Base-by-base conservation (phyloP, 257 asterid species). In the Nicotiana paniculata region DNA sequence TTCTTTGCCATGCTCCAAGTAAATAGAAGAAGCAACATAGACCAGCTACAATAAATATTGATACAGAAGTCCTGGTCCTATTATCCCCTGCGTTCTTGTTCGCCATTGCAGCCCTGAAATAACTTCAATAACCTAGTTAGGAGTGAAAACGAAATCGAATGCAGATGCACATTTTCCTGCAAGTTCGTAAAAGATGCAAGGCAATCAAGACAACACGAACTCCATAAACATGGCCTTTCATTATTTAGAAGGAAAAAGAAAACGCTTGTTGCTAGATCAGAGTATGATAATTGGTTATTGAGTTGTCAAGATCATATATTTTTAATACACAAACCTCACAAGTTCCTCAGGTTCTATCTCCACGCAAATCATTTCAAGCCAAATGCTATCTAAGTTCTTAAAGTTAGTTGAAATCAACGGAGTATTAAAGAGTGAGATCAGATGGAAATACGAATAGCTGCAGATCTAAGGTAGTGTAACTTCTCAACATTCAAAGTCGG, bases 1-100 rank as follows among this genome's bases (percentile, higher is more conserved):
- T 93, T 82, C 96, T 91, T 83, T 96, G 98, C 99, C 99, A 96
- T 88, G 98, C 97, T 82, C 98, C 99, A 55, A 96, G 88, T 77
- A 96, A 86, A 88, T 96, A 96, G 91, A 96, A 96, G 91, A 96
- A 96, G 85, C 95, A 91, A 86, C 99, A 96, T 59, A 96, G 88
- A 77, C 99, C 98, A 17, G 95, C 97, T 79, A 93, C 90, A 70
- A 96, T 93, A 78, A 96, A 92, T 46, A 96, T 90, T 6, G 97
- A 93, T 37, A 93, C 88, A 24, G 94, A 95, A 80, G 94, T 92
- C 86, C 98, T 90, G 53, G 99, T 92, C 88, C 93, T 90, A 83
- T 83, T 89, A 86, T 95, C 99, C 33, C 91, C 95, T 0, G 91
- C 57, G 33, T 83, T 89, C 89, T 95, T 95, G 86, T 87, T 92